Evolutionary conservation across 345 rosid genomes (phyloP).

Genomic region (Syzygium grande): DNA sequence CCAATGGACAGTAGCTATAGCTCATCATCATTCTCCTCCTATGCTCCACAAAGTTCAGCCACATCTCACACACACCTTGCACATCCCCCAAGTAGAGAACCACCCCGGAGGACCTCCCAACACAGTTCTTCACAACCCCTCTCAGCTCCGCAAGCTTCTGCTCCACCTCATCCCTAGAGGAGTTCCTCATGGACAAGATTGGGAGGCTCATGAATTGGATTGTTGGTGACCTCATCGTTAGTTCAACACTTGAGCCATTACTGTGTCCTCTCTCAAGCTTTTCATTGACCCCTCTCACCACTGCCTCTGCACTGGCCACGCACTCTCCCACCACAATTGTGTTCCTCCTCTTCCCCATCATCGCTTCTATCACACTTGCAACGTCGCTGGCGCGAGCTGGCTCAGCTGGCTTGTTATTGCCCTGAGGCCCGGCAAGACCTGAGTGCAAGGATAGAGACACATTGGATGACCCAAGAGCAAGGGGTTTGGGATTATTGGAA

Average conservation of each 20-base stretch:
- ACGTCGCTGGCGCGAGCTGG: slow-evolving; percentile 23
- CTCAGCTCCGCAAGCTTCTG: slow-evolving; percentile 47
- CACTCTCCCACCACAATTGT: slow-evolving; percentile 43
- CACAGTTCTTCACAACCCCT: slow-evolving; percentile 30
- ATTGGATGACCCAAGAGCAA: background rate
- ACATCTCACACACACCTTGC: slow-evolving; percentile 44
- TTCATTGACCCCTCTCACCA: slow-evolving; percentile 40
- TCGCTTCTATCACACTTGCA: slow-evolving; percentile 25
- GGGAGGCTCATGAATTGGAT: slow-evolving; percentile 44
- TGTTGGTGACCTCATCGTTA: background rate
- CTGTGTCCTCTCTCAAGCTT: slow-evolving; percentile 42
- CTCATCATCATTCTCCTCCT: slow-evolving; percentile 27
- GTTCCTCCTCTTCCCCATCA: slow-evolving; percentile 37
- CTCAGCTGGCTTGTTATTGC: slow-evolving; percentile 12
- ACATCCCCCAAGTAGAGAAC: slow-evolving; percentile 62
- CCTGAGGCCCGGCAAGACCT: slow-evolving; percentile 10
- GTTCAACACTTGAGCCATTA: background rate
- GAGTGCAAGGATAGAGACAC: slow-evolving; percentile 13
- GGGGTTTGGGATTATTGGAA: background rate
- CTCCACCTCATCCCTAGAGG: slow-evolving; percentile 44
- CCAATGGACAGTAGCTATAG: slow-evolving; percentile 25
- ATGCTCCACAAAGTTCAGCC: slow-evolving; percentile 44
- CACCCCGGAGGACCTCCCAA: slow-evolving; percentile 23
- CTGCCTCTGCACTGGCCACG: slow-evolving; percentile 25
- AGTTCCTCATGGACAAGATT: slow-evolving; percentile 35